phyloP scores from a whole-genome alignment of 1,284 basidiomycete genomes.

The Ceraceosorus guamensis region DNA sequence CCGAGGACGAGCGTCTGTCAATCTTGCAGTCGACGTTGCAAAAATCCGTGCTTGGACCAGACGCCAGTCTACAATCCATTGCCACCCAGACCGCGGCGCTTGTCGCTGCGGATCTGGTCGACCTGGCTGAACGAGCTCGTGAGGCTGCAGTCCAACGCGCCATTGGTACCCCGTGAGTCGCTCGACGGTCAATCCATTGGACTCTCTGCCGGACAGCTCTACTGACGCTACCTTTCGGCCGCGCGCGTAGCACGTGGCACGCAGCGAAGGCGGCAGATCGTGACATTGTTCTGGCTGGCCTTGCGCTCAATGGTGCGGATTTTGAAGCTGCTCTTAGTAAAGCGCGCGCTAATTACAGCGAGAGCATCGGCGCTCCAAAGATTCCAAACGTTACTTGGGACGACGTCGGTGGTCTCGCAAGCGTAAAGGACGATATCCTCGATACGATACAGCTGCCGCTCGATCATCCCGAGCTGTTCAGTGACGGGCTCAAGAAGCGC shows the following conservation, averaged over 20 bases:
- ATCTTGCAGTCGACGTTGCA: conserved; percentile 49
- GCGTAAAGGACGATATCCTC: conserved; percentile 85
- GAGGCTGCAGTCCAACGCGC: too few relatives aligned
- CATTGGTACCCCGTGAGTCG: too few relatives aligned
- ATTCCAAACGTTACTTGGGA: conserved; percentile 97
- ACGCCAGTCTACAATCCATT: conserved; percentile 66
- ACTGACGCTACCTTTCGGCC: too few relatives aligned
- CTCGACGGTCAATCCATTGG: too few relatives aligned
- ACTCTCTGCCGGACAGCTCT: too few relatives aligned
- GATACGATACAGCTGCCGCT: conserved; percentile 95
- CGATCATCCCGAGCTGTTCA: conserved; percentile 87
- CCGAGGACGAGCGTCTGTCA: conserved; percentile 62
- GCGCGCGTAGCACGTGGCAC: too few relatives aligned
- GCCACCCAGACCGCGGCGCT: conserved; percentile 88
- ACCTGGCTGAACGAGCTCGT: conserved; percentile 58
- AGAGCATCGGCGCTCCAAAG: conserved; percentile 89
- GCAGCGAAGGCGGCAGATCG: too few relatives aligned
- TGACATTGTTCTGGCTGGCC: conserved; percentile 50
- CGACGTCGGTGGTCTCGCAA: conserved; percentile 84
- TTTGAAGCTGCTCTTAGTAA: conserved; percentile 68
- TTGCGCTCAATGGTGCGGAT: conserved; percentile 62
- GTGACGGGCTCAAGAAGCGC: conserved; percentile 86
- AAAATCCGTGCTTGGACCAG: conserved; percentile 59
- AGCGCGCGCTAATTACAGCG: conserved; percentile 73
- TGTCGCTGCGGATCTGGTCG: conserved; percentile 71